Evolutionary conservation across 306 rosid species (phyloP).

Genomic region (Trifolium subterraneum): DNA sequence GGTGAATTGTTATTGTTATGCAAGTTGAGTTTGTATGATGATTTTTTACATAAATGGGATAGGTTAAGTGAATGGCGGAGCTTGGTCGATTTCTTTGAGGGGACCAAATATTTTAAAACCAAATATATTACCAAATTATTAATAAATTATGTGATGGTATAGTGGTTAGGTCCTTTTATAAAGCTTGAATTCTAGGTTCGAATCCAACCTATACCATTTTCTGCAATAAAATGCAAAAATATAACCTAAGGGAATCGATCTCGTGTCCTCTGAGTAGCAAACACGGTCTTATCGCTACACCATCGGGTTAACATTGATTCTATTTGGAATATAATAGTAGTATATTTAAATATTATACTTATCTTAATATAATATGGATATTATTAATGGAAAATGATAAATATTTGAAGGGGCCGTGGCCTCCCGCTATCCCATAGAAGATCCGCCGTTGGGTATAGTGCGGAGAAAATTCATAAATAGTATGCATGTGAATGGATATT

Average conservation of each 20-base stretch:
- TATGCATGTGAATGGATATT: constrained; percentile 8
- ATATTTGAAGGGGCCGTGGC: not conserved
- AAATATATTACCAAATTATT: not conserved
- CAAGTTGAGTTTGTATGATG: constrained; percentile 5
- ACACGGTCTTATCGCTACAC: not conserved
- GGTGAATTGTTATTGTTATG: not conserved
- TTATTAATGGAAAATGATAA: not conserved
- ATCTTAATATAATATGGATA: not conserved
- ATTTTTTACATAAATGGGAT: constrained; percentile 4
- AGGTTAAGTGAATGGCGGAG: not conserved
- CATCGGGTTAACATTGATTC: not conserved
- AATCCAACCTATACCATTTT: not conserved
- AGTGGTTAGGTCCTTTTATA: not conserved
- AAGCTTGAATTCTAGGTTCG: not conserved
- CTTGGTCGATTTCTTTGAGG: not conserved
- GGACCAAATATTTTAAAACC: not conserved
- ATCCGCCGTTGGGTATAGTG: not conserved
- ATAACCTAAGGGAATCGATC: not conserved
- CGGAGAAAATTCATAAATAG: constrained; percentile 16
- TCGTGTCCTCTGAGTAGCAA: not conserved
- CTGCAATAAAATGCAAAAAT: not conserved
- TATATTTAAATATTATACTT: not conserved
- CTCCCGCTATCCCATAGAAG: not conserved
- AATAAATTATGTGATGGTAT: not conserved
- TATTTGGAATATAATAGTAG: not conserved